Base-by-base conservation (phyloP, 108 stramenopile genomes). In the Nitzschia inconspicua region DNA sequence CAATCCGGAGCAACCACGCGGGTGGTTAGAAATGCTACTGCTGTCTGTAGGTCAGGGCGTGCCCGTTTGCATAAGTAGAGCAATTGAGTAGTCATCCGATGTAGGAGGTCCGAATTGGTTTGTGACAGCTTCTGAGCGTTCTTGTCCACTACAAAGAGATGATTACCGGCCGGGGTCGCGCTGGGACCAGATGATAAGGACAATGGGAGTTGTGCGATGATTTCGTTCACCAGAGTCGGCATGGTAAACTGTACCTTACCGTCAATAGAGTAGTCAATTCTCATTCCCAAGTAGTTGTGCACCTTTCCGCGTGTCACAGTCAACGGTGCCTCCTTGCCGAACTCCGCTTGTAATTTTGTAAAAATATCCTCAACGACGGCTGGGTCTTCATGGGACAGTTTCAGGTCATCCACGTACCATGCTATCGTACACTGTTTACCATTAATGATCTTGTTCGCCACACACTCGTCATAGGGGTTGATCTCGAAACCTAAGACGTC, bases 221-320 rank as follows among this genome's bases (percentile, higher is more conserved):
- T 47, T 18, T 42, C 44, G 1, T 60, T 36, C 9, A 62, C 43
- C 34, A 53, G 62, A 5, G 60, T 5, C 11, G 24, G 16, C 72
- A 73, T 73, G 8, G 39, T 37, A 4, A 66, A 27, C 31, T 19
- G 60, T 18, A 73, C 26, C 14, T 65, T 27, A 19, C 58, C 58
- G 14, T 24, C 46, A 2, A 64, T 31, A 3, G 48, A 44, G 50
- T 40, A 76, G 28, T 65, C 50, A 22, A 73, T 27, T 0, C 20
- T 44, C 79, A 80, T 80, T 0, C 79, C 79, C 0, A 80, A 42
- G 40, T 65, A 80, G 5, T 72, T 63, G 41, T 76, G 72, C 16
- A 47, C 47, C 41, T 76, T 72, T 24, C 79, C 79, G 5, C 75
- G 9, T 0, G 29, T 56, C 10, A 71, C 60, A 0, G 59, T 52